phyloP scores from a whole-genome alignment of 1,139 yeast genomes.

The Blastobotrys niveus region DNA sequence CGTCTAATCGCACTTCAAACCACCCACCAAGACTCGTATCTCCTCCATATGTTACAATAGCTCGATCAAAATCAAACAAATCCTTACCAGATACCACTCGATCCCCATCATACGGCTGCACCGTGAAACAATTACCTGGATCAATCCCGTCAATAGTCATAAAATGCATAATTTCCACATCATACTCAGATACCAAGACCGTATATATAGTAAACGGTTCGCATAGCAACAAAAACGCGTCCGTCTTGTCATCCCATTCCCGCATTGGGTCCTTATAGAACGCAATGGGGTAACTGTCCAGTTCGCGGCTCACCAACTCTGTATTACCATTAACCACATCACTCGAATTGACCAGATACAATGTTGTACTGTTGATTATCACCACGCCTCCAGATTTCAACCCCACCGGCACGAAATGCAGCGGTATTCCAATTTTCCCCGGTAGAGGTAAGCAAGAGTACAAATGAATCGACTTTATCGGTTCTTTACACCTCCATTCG shows the following conservation, averaged over 20 bases:
- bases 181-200: constrained; percentile 14
- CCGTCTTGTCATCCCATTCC: constrained; percentile 1
- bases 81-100: constrained; percentile 4
- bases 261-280: constrained; percentile 11
- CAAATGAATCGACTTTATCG: background rate
- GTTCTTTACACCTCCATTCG: constrained; percentile 17
- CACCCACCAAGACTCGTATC: constrained; percentile 20
- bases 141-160: constrained; percentile 13
- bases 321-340: constrained; percentile 22
- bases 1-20: constrained; percentile 6
- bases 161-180: constrained; percentile 7
- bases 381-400: constrained; percentile 19
- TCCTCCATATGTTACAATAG: constrained; percentile 22
- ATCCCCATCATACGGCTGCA: constrained; percentile 19
- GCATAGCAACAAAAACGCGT: constrained; percentile 19
- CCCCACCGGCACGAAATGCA: constrained; percentile 22
- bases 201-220: constrained; percentile 16
- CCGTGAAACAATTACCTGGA: constrained; percentile 20
- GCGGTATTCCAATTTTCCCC: constrained; percentile 16
- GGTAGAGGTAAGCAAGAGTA: constrained; percentile 16
- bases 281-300: constrained; percentile 9
- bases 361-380: constrained; percentile 14
- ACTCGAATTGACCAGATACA: constrained; percentile 19
- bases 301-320: background rate
- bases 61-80: constrained; percentile 11